phyloP scores from a whole-genome alignment of 495 filamentous ascomycete species.

The Haplographium delicatum region DNA sequence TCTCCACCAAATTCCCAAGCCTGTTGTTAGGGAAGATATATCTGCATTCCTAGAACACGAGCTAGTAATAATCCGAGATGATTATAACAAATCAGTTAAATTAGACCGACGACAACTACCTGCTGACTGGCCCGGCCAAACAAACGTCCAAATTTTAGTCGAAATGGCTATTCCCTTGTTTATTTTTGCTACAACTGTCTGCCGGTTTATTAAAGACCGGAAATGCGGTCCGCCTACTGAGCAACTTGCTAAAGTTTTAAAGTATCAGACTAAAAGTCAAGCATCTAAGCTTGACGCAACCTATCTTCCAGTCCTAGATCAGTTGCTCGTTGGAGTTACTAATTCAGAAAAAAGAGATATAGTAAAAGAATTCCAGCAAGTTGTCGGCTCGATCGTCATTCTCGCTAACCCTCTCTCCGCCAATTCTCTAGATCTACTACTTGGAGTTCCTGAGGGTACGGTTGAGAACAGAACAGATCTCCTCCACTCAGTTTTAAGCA shows the following conservation, averaged over 20 bases:
- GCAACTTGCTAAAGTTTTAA: conserved; percentile 25
- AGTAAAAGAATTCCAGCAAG: conserved; percentile 20
- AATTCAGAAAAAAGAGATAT: not conserved
- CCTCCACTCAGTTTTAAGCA: conserved; percentile 17
- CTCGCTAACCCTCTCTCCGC: conserved; percentile 22
- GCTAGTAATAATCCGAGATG: conserved; percentile 1
- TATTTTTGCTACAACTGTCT: conserved; percentile 37
- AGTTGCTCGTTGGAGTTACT: conserved; percentile 18
- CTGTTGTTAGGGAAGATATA: not conserved
- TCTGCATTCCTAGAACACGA: not conserved
- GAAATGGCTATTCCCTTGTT: conserved; percentile 34
- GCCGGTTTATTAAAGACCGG: conserved; percentile 28
- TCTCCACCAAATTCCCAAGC: not conserved
- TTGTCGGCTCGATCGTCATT: conserved; percentile 31
- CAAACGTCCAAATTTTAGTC: conserved; percentile 25
- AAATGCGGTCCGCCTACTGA: conserved; percentile 9
- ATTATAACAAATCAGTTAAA: not conserved
- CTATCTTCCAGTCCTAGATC: conserved; percentile 31
- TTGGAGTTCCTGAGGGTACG: not conserved
- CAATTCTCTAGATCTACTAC: not conserved
- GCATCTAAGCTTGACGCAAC: conserved; percentile 29
- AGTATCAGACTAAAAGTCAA: conserved; percentile 17
- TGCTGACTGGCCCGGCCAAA: not conserved
- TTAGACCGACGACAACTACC: not conserved
- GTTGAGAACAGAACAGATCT: conserved; percentile 15